A percentile compares a stretch with the other conserved stretches of the same genome.
These are phyloP conservation scores for Leonotis leonurus DNA, from an alignment of 257 asterid species.

Conservation along the genomic window DNA sequence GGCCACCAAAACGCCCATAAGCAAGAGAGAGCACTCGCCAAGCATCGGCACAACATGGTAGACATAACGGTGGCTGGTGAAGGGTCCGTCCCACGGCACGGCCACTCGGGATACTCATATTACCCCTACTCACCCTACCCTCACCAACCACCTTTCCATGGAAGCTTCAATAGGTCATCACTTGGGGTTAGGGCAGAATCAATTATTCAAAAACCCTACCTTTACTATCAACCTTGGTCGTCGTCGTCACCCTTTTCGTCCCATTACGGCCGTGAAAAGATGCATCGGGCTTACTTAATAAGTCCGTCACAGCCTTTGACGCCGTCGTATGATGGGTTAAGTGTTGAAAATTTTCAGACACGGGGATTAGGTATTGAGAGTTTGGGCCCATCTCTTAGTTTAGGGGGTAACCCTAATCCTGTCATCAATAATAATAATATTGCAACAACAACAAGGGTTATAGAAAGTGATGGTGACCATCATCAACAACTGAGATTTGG, in stretches of 20 bases:
- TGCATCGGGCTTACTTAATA: conserved; percentile 21
- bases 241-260: conserved; percentile 7
- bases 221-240: conserved; percentile 27
- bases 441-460: not conserved
- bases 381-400: conserved; percentile 18
- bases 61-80: conserved; percentile 16
- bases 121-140: conserved; percentile 29
- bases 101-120: conserved; percentile 33
- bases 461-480: not conserved
- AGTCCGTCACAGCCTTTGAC: conserved; percentile 21
- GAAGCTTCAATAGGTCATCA: conserved; percentile 23
- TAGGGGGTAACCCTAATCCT: conserved; percentile 21
- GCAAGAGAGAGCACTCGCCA: conserved; percentile 53
- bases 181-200: conserved; percentile 42
- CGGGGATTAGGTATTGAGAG: conserved; percentile 19
- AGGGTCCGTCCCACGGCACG: conserved; percentile 13
- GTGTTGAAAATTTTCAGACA: conserved; percentile 12
- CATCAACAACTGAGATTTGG: conserved; percentile 14
- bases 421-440: not conserved
- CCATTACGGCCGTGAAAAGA: conserved; percentile 18
- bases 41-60: conserved; percentile 34
- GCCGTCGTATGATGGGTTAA: conserved; percentile 12
- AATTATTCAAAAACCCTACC: conserved; percentile 34
- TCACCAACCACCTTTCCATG: conserved; percentile 26
- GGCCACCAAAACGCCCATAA: conserved; percentile 84